Base-by-base conservation (phyloP, 805 yeast species). In the Saccharomycopsis babjevae region DNA sequence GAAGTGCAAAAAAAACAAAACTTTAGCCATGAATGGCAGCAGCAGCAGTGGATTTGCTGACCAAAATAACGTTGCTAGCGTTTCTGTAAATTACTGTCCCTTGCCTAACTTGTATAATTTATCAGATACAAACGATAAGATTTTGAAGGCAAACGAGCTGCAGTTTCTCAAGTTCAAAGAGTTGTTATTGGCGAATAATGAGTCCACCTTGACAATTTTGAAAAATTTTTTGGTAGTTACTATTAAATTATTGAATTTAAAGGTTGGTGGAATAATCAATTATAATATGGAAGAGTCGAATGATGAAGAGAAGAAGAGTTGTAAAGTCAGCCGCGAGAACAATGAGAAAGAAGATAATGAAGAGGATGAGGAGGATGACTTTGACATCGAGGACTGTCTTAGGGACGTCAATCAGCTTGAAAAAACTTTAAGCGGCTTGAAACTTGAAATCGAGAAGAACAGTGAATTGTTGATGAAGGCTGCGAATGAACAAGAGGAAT, bases 351-450 rank as follows among this genome's bases (percentile, higher is more conserved):
- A 11, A 46, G 32, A 25, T 11, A 11, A 22, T 4, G 52, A 46
- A 11, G 52, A 46, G 15, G 52, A 46, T 8, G 52, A 46, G 6
- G 52, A 46, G 16, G 52, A 46, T 15, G 52, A 46, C 10, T 46
- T 46, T n/a, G 32, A 46, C 10, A 46, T 57, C 28, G 52, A 57
- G 32, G 52, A 57, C 5, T 57, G 46, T 16, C 46, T 57, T 10
- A 20, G 46, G 16, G 59, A 57, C 11, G 46, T 57, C 13, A 46
- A n/a, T 16, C 54, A 42, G 11, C 52, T 57, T n/a, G 59, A 57
- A 15, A 42, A 57, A n/a, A 28, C 28, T 1, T 57, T 57, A 32
- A 46, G 16, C 25, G 40, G 16, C 3, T 57, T 57, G 59, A 57
- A 57, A 30, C 13, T 22, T 28, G 39, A 34, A 7, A 57, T 57